Conservation (phyloP, 225 moss, liverwort and hornwort genomes). For the Straminergon stramineum region DNA sequence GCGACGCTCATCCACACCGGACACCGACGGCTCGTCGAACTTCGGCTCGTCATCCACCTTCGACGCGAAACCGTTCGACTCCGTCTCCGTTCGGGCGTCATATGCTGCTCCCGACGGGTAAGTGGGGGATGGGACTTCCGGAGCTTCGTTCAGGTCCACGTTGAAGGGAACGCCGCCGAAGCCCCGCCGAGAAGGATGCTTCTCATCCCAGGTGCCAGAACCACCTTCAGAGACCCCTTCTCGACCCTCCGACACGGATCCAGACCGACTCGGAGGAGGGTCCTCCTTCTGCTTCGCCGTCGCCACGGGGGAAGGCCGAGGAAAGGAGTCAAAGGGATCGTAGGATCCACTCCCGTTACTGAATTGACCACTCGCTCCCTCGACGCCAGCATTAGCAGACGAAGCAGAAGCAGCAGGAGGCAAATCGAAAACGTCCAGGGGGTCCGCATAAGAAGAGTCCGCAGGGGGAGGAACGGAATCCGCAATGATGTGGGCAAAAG, state of each 20-base stretch:
- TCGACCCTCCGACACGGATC: constrained; percentile 19
- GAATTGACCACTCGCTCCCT: constrained; percentile 14
- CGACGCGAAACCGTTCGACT: constrained; percentile 21
- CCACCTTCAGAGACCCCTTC: constrained; percentile 13
- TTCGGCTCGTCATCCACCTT: constrained; percentile 27
- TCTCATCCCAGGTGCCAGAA: constrained; percentile 20
- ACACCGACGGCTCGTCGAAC: constrained; percentile 27
- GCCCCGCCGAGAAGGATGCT: constrained; percentile 10
- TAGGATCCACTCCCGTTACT: constrained; percentile 48
- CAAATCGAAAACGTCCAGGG: constrained; percentile 51
- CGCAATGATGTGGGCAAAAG: constrained; percentile 32
- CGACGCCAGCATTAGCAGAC: constrained; percentile 2
- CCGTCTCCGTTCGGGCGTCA: neutral
- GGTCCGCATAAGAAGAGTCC: constrained; percentile 26
- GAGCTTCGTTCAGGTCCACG: constrained; percentile 35
- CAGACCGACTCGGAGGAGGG: constrained; percentile 18
- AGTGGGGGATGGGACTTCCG: constrained; percentile 35
- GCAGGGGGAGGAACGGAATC: constrained; percentile 17
- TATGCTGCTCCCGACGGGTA: constrained; percentile 12
- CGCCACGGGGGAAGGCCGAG: constrained; percentile 29
- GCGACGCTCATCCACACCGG: constrained; percentile 13
- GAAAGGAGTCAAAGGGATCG: constrained; percentile 59
- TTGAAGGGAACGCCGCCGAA: constrained; percentile 29
- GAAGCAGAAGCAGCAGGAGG: constrained; percentile 24
- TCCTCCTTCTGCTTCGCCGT: constrained; percentile 32